Base-by-base conservation (phyloP, 2,329 filamentous ascomycete species). In the Nigrospora sphaerica region DNA sequence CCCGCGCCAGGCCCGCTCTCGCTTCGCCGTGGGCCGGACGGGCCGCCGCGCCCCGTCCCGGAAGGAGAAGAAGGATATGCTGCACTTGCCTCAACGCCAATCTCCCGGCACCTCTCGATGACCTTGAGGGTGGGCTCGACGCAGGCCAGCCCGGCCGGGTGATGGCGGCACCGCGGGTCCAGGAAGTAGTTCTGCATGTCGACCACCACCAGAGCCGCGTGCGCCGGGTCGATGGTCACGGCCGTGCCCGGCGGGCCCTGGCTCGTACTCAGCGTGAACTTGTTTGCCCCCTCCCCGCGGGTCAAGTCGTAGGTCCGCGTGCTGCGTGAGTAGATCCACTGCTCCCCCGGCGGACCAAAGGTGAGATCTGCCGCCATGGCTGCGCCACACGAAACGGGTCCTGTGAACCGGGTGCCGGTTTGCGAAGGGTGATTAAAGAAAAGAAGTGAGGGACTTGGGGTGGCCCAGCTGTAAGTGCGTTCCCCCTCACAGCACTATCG, bases 111-210 rank as follows among this genome's bases (percentile, higher is more conserved):
- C 33, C 66, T 64, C 42, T 65, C 52, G 16, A 77, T 61, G 1
- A 76, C 61, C 33, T 62, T 57, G 16, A 66, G 64, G 47, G 54
- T 68, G 45, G 52, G 75, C 59, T 53, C 60, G 28, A 64, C 63
- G 42, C 63, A 74, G 52, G 51, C 71, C 63, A 58, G 63, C 33
- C 57, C 76, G 56, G 58, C 62, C 33, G 61, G 64, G 48, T 67
- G 70, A 38, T 57, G 60, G 53, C 60, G 69, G 57, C 58, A 77
- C 43, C 44, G 59, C 40, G 54, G 63, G 60, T 60, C 67, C 23
- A 79, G 62, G 57, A 77, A 75, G 65, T 68, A 73, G 54, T 77
- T 76, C 62, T 77, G 72, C 68, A 75, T 71, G 60, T 77, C 74
- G 40, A 78, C 66, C 34, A 78, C 66, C 12, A 78, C 65, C 2